A percentile compares a stretch with the other conserved stretches of the same genome.
Conservation (phyloP, 202 grass and related monocot genomes). For the Schoenoplectus tabernaemontani region DNA sequence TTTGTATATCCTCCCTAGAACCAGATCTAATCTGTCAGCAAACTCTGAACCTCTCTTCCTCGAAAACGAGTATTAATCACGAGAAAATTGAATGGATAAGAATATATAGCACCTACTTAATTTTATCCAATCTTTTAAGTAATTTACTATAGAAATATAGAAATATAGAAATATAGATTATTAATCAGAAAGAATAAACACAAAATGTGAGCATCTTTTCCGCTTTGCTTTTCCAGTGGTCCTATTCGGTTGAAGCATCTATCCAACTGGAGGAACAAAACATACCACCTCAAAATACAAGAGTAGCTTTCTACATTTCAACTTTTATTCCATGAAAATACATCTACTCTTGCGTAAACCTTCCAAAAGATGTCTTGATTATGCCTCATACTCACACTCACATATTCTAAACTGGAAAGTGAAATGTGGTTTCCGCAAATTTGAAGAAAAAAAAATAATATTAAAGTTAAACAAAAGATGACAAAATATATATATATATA, state of each 20-base stretch:
- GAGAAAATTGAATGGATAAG: not conserved
- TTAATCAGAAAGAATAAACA: too few relatives aligned
- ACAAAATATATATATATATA: too few relatives aligned
- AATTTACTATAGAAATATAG: too few relatives aligned
- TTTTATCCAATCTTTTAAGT: too few relatives aligned
- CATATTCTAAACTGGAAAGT: slow-evolving; percentile 15
- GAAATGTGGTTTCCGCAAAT: too few relatives aligned
- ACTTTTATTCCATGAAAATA: not conserved
- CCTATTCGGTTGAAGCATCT: not conserved
- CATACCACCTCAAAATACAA: not conserved
- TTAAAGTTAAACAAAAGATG: too few relatives aligned
- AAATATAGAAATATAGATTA: too few relatives aligned
- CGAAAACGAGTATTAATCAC: not conserved
- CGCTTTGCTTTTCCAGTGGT: not conserved
- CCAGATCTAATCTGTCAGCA: not conserved
- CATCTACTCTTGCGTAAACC: not conserved
- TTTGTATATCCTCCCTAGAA: not conserved
- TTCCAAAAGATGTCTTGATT: slow-evolving; percentile 2
- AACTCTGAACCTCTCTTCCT: too few relatives aligned
- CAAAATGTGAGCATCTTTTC: not conserved
- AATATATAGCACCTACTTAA: too few relatives aligned
- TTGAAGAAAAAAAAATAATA: too few relatives aligned
- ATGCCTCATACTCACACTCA: not conserved
- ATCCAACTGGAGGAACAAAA: not conserved
- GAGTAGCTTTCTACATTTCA: not conserved